phyloP scores from a whole-genome alignment of 305 asterid genomes.

The Ajuga reptans region DNA sequence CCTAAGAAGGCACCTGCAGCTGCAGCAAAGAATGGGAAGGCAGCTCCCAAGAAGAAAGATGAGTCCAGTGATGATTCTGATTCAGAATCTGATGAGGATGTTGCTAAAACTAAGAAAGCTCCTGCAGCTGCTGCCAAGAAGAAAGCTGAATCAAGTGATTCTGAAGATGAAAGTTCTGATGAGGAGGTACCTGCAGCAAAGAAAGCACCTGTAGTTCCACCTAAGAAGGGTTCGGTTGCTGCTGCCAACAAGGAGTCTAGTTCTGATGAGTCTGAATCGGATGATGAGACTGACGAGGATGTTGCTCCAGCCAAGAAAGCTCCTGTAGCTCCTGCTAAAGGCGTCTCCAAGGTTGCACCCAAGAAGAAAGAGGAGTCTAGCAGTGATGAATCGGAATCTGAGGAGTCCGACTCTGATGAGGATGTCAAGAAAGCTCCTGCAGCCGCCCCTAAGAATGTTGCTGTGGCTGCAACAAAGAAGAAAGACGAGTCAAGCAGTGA shows the following conservation, averaged over 20 bases:
- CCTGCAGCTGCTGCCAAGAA: constrained; percentile 13
- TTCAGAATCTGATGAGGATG: constrained; percentile 24
- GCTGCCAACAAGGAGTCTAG: constrained; percentile 17
- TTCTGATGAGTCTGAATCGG: constrained; percentile 24
- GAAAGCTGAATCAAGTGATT: constrained; percentile 13
- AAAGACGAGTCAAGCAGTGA: constrained; percentile 30
- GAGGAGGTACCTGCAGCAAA: constrained; percentile 20
- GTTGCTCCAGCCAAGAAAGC: constrained; percentile 26
- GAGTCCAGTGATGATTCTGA: constrained; percentile 30
- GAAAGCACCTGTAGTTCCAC: constrained; percentile 18
- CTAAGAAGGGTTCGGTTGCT: background rate
- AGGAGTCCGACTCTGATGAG: constrained; percentile 33
- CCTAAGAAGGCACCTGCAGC: constrained; percentile 22
- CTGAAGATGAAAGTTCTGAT: constrained; percentile 19
- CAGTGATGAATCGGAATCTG: constrained; percentile 28
- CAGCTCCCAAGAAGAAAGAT: constrained; percentile 19
- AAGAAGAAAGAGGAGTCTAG: constrained; percentile 15
- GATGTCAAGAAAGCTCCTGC: constrained; percentile 28
- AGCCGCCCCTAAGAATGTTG: background rate
- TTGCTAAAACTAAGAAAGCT: constrained; percentile 27
- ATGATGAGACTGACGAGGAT: constrained; percentile 34
- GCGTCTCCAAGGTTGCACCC: background rate
- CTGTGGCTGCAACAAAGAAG: constrained; percentile 16
- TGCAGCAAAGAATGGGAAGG: constrained; percentile 18
- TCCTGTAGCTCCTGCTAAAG: constrained; percentile 13